phyloP scores from a whole-genome alignment of 805 yeast genomes.

The Metschnikowia picachoensis region DNA sequence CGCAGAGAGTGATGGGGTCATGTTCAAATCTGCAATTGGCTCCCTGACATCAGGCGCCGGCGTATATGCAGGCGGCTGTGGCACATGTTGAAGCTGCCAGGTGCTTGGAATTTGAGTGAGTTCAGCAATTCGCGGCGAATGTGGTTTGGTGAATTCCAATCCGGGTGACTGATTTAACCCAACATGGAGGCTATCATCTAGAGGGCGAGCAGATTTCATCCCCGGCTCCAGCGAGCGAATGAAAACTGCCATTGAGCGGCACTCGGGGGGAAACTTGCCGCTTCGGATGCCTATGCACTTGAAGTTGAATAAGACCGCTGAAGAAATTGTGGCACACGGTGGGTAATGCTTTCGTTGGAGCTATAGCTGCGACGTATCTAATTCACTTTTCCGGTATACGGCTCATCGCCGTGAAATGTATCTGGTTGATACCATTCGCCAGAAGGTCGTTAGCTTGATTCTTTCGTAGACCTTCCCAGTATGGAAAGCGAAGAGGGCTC shows the following conservation, averaged over 20 bases:
- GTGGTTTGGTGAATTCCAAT: neutral
- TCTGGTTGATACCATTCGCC: slow-evolving; percentile 50
- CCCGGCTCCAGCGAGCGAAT: slow-evolving; percentile 32
- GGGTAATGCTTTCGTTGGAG: slow-evolving; percentile 4
- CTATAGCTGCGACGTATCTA: slow-evolving; percentile 15
- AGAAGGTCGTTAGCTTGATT: slow-evolving; percentile 48
- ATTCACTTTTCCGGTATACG: neutral
- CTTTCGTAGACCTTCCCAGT: slow-evolving; percentile 50
- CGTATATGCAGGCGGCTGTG: neutral
- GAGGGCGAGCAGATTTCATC: slow-evolving; percentile 22
- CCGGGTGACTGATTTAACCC: neutral
- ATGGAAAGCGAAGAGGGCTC: slow-evolving; percentile 55
- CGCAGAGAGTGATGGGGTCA: slow-evolving; percentile 39
- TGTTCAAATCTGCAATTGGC: slow-evolving; percentile 19
- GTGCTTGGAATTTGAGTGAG: slow-evolving; percentile 6
- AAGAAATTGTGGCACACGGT: slow-evolving; percentile 1
- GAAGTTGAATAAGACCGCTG: slow-evolving; percentile 22
- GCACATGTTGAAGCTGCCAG: slow-evolving; percentile 4
- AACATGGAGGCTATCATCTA: neutral
- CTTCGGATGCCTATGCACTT: slow-evolving; percentile 6
- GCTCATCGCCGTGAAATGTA: slow-evolving; percentile 15
- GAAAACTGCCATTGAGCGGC: slow-evolving; percentile 19
- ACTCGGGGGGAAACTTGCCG: slow-evolving; percentile 12
- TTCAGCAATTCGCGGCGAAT: slow-evolving; percentile 1
- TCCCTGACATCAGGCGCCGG: slow-evolving; percentile 10